These are phyloP conservation scores for Penicillium manginii DNA, from an alignment of 495 filamentous ascomycete species.

Conservation along the genomic window DNA sequence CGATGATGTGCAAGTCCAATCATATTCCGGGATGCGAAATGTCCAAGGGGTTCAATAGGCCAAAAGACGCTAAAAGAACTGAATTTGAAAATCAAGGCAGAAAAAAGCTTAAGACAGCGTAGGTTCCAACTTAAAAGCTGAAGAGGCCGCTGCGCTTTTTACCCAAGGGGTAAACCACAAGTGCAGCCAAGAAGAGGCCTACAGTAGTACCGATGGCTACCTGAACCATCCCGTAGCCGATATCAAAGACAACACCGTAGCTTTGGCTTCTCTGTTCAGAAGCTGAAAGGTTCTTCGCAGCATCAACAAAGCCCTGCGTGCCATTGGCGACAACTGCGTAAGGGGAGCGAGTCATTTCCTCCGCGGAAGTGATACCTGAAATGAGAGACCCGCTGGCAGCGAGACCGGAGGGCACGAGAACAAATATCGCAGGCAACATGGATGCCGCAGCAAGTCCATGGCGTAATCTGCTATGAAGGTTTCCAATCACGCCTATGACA, in stretches of 20 bases:
- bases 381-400: constrained; percentile 83
- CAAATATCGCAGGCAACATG: constrained; percentile 91
- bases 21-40: constrained; percentile 6
- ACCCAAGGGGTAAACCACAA: constrained; percentile 89
- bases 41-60: constrained; percentile 2
- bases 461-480: constrained; percentile 81
- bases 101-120: not conserved
- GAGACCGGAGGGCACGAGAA: constrained; percentile 89
- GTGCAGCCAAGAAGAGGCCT: constrained; percentile 81
- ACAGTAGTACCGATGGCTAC: constrained; percentile 93
- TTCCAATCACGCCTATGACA: constrained; percentile 82
- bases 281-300: constrained; percentile 40
- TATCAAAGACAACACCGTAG: constrained; percentile 72
- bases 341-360: constrained; percentile 66
- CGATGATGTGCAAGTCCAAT: not conserved
- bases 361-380: constrained; percentile 80
- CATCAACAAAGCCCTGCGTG: constrained; percentile 52
- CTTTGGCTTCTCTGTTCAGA: constrained; percentile 28
- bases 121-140: constrained; percentile 63
- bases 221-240: constrained; percentile 86
- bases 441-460: constrained; percentile 86
- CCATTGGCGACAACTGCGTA: constrained; percentile 54
- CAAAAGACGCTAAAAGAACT: constrained; percentile 10
- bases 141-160: constrained; percentile 90
- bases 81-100: not conserved